These are phyloP conservation scores for Medakamo hakoo DNA, from an alignment of 139 green algal species.

Conservation along the genomic window DNA sequence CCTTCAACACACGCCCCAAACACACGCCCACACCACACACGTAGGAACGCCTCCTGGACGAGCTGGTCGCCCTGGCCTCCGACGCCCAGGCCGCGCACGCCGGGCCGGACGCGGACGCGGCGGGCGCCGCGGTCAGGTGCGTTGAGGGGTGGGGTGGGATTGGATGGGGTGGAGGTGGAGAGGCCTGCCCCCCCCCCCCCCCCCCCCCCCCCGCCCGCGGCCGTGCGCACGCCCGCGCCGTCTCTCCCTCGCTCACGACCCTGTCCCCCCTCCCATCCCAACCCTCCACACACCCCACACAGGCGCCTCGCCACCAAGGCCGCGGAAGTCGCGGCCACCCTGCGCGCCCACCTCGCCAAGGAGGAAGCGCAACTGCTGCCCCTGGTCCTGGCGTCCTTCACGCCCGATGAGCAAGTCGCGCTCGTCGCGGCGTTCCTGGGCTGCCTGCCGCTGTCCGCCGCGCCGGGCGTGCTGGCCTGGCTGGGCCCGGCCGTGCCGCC, in stretches of 20 bases:
- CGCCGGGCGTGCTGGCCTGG: constrained; percentile 62
- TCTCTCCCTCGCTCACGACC: too few relatives aligned
- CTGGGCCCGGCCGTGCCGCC: constrained; percentile 18
- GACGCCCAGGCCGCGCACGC: too few relatives aligned
- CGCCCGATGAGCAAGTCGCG: constrained; percentile 36
- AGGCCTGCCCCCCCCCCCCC: too few relatives aligned
- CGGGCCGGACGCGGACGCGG: neutral
- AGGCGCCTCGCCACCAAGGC: neutral
- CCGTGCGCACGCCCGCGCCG: too few relatives aligned
- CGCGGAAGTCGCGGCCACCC: constrained; percentile 68
- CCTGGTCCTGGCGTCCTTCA: constrained; percentile 78
- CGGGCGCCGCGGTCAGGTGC: neutral
- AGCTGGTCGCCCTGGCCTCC: neutral
- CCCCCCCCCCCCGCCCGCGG: too few relatives aligned
- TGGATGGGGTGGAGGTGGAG: too few relatives aligned
- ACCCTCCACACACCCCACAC: too few relatives aligned
- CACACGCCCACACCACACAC: neutral
- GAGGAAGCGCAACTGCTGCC: constrained; percentile 94
- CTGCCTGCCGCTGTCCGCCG: constrained; percentile 75
- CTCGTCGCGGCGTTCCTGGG: constrained; percentile 89
- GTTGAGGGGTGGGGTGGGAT: too few relatives aligned
- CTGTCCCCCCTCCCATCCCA: too few relatives aligned
- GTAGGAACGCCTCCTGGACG: neutral
- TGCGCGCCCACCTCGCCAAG: constrained; percentile 84
- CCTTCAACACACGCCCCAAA: neutral